phyloP scores from a whole-genome alignment of 2,329 filamentous ascomycete genomes.

The Neodidymelliopsis sp. region DNA sequence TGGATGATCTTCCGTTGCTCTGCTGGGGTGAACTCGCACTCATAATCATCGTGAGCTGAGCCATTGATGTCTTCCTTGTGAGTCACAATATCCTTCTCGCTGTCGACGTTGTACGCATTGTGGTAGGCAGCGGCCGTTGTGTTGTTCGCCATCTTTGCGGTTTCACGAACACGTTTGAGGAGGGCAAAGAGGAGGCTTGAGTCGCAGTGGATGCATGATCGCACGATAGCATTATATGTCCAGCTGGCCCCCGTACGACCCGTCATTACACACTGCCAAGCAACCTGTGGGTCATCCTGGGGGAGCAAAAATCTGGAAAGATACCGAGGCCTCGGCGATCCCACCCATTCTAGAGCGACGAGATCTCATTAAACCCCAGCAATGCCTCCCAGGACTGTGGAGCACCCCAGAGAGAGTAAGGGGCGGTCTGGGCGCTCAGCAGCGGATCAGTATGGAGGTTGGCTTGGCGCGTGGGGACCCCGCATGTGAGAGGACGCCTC shows the following conservation, averaged over 20 bases:
- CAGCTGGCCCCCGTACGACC: constrained; percentile 21
- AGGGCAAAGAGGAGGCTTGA: constrained; percentile 13
- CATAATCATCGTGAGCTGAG: constrained; percentile 36
- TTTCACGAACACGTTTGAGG: constrained; percentile 1
- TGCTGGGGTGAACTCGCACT: constrained; percentile 60
- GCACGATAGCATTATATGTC: constrained; percentile 22
- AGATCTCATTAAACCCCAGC: constrained; percentile 14
- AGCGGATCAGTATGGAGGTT: constrained; percentile 26
- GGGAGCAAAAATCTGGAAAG: constrained; percentile 22
- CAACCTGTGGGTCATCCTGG: constrained; percentile 6
- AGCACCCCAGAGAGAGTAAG: constrained; percentile 19
- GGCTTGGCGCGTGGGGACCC: constrained; percentile 42
- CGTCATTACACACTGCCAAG: constrained; percentile 27
- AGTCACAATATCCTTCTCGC: constrained; percentile 32
- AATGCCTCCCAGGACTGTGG: constrained; percentile 11
- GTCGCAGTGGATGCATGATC: constrained; percentile 7
- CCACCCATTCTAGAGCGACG: constrained; percentile 14
- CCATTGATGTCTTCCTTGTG: constrained; percentile 35
- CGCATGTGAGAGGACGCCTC: constrained; percentile 27
- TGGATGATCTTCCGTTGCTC: constrained; percentile 74
- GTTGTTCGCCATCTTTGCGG: constrained; percentile 17
- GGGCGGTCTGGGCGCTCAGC: constrained; percentile 18
- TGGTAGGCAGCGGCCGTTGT: constrained; percentile 5
- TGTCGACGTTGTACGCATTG: constrained; percentile 26
- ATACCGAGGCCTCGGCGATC: constrained; percentile 35